These are phyloP conservation scores for Raddia guianensis DNA, from an alignment of 176 grass and related monocot genomes.

Conservation along the genomic window DNA sequence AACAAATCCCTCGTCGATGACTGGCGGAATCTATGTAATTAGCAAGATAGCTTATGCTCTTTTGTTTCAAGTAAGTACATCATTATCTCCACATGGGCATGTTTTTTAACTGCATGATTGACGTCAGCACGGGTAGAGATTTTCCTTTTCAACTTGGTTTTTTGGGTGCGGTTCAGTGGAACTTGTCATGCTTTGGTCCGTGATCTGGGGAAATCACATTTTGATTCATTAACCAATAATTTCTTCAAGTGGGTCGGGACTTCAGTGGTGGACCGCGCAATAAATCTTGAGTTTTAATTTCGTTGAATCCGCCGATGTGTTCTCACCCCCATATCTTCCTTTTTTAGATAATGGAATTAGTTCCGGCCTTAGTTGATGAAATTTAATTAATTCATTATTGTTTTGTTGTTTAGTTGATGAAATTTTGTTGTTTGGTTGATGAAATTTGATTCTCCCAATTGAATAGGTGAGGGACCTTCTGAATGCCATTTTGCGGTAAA, in stretches of 20 bases:
- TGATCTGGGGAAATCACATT: background rate
- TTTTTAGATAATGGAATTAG: background rate
- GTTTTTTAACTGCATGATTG: constrained; percentile 32
- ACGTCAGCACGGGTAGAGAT: constrained; percentile 2
- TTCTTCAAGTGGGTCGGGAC: constrained; percentile 2
- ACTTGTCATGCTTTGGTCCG: constrained; percentile 12
- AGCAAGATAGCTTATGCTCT: constrained; percentile 4
- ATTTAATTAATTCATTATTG: too few relatives aligned
- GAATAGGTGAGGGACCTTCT: background rate
- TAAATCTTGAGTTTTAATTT: constrained; percentile 3
- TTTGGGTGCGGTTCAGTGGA: constrained; percentile 2
- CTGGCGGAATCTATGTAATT: background rate
- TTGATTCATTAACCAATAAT: constrained; percentile 21
- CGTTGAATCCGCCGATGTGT: background rate
- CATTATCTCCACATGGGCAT: background rate
- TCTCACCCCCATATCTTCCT: background rate
- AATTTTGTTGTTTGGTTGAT: background rate
- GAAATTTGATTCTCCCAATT: background rate
- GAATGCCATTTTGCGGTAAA: background rate
- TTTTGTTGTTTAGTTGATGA: too few relatives aligned
- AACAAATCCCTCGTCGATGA: background rate
- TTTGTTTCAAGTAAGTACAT: constrained; percentile 17
- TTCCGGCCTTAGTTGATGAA: background rate
- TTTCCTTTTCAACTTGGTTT: constrained; percentile 4
- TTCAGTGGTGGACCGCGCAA: background rate